phyloP scores from a whole-genome alignment of 371 early-diverging fungal species.

The Umbelopsis sp. region DNA sequence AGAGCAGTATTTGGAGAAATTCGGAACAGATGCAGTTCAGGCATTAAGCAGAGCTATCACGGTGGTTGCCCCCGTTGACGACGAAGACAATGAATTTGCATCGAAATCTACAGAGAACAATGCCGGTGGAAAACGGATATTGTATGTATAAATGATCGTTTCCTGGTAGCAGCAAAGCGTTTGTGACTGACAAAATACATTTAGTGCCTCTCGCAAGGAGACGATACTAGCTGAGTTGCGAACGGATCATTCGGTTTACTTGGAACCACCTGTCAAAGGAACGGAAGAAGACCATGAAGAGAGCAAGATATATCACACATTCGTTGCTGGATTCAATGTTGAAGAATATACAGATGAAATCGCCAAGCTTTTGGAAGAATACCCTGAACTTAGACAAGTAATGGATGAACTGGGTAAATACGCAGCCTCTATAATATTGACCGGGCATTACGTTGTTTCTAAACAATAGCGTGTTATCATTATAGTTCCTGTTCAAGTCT shows the following conservation, averaged over 20 bases:
- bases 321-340: constrained; percentile 37
- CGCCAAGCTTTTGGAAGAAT: constrained; percentile 38
- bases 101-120: constrained; percentile 20
- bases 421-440: background rate
- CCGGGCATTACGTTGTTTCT: too few relatives aligned
- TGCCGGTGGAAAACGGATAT: constrained; percentile 28
- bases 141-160: constrained; percentile 24
- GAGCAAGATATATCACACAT: constrained; percentile 36
- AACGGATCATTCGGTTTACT: constrained; percentile 35
- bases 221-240: constrained; percentile 45
- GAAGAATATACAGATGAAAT: constrained; percentile 51
- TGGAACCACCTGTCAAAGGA: constrained; percentile 29
- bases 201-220: constrained; percentile 50
- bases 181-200: background rate
- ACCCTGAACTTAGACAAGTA: constrained; percentile 41
- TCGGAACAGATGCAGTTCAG: constrained; percentile 47
- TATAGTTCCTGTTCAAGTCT: constrained; percentile 49
- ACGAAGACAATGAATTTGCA: constrained; percentile 19
- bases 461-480: too few relatives aligned
- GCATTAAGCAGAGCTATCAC: constrained; percentile 42
- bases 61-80: constrained; percentile 39
- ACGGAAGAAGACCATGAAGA: constrained; percentile 22
- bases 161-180: background rate
- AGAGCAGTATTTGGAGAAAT: constrained; percentile 52
- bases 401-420: constrained; percentile 46